These are phyloP conservation scores for Spathaspora sp. DNA, from an alignment of 1,139 yeast species.

Conservation along the genomic window DNA sequence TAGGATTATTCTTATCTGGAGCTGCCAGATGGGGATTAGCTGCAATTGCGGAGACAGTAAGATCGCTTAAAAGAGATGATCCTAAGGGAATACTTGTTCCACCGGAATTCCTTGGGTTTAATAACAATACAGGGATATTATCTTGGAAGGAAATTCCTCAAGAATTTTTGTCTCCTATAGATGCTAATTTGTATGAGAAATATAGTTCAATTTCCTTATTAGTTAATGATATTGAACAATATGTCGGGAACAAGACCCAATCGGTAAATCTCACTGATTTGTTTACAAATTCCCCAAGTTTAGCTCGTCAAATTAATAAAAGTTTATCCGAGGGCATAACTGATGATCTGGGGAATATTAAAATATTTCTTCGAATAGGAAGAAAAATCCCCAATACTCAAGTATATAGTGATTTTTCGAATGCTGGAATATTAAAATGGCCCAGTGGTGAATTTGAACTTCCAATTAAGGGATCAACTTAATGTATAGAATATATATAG, in stretches of 20 bases:
- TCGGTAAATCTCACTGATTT: constrained; percentile 42
- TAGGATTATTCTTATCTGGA: constrained; percentile 83
- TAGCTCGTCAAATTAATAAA: constrained; percentile 31
- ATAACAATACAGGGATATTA: constrained; percentile 29
- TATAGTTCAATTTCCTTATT: constrained; percentile 59
- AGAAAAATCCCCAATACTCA: constrained; percentile 42
- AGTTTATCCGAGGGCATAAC: constrained; percentile 24
- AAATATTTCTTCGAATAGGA: constrained; percentile 56
- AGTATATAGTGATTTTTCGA: constrained; percentile 52
- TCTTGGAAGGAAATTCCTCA: constrained; percentile 28
- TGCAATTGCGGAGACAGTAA: constrained; percentile 76
- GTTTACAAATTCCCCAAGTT: constrained; percentile 30
- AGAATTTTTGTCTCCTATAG: constrained; percentile 10
- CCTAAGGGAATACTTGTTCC: constrained; percentile 68
- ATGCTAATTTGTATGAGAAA: constrained; percentile 14
- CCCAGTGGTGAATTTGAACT: constrained; percentile 53
- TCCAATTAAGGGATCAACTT: constrained; percentile 47
- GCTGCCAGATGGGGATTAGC: constrained; percentile 94
- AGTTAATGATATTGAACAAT: constrained; percentile 78
- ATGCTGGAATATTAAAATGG: constrained; percentile 56
- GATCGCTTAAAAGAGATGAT: constrained; percentile 69
- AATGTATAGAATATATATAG: neutral
- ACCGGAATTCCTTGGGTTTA: constrained; percentile 32
- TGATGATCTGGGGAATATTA: constrained; percentile 31
- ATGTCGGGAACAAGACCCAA: constrained; percentile 50